Percentiles rank a stretch among this genome's conserved stretches.
Conservation (phyloP, 1,284 basidiomycete species). For the Farysia itapuensis region DNA sequence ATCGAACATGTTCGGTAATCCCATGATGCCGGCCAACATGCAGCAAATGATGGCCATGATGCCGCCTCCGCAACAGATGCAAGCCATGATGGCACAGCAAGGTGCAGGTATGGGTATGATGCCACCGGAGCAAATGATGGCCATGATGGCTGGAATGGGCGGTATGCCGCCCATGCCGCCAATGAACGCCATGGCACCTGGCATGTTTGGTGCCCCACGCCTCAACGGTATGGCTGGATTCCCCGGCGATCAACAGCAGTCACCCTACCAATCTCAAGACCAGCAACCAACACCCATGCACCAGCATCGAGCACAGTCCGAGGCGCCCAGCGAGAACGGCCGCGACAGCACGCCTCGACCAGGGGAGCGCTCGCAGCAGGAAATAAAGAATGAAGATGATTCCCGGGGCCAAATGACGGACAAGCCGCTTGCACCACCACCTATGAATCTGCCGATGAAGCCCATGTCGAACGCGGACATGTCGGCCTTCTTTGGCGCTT, state of each 20-base stretch:
- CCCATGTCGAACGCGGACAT: conserved; percentile 26
- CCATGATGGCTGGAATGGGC: conserved; percentile 42
- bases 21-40: conserved; percentile 22
- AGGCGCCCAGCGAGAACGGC: neutral
- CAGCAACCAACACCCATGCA: conserved; percentile 4
- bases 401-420: neutral
- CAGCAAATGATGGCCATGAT: conserved; percentile 40
- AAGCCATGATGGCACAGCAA: conserved; percentile 44
- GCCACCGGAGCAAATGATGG: conserved; percentile 50
- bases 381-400: neutral
- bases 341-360: neutral
- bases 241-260: conserved; percentile 9
- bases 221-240: conserved; percentile 6
- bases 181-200: conserved; percentile 11
- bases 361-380: no score
- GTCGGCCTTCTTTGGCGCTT: conserved; percentile 29
- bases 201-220: conserved; percentile 27
- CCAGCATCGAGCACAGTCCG: neutral
- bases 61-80: conserved; percentile 25
- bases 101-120: conserved; percentile 14
- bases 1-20: conserved; percentile 12
- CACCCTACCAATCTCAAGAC: conserved; percentile 2
- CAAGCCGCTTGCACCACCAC: neutral
- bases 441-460: conserved; percentile 5
- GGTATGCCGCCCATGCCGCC: conserved; percentile 27